Conservation (phyloP, 208 protist species). For the Trypanosoma mega region DNA sequence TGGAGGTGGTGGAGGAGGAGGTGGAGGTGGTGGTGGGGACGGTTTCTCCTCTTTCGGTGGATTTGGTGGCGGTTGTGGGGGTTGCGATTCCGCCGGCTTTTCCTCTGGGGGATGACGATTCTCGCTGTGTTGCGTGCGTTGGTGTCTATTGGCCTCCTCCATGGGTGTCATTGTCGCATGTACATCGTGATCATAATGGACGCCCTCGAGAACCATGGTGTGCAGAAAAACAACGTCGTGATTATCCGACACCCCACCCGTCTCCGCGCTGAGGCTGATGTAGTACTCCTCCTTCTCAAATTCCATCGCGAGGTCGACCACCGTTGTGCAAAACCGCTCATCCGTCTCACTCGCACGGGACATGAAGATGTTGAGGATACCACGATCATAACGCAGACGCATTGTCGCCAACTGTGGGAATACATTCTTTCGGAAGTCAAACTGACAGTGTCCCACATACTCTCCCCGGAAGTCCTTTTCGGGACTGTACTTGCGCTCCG, state of each 20-base stretch:
- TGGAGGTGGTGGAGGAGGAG: neutral
- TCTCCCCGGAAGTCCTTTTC: slow-evolving; percentile 62
- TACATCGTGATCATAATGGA: slow-evolving; percentile 67
- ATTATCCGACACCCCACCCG: slow-evolving; percentile 48
- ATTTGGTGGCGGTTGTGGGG: slow-evolving; percentile 16
- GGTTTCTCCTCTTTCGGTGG: slow-evolving; percentile 6
- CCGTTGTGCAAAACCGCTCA: slow-evolving; percentile 49
- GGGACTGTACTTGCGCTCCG: slow-evolving; percentile 31
- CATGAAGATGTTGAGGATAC: slow-evolving; percentile 41
- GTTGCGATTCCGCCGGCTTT: slow-evolving; percentile 12
- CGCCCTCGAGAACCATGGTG: slow-evolving; percentile 40
- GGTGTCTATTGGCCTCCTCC: slow-evolving; percentile 4
- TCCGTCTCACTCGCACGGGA: slow-evolving; percentile 39
- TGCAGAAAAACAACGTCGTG: slow-evolving; percentile 85
- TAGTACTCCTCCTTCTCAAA: slow-evolving; percentile 34
- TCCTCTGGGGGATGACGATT: slow-evolving; percentile 2
- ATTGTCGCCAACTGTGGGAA: slow-evolving; percentile 34
- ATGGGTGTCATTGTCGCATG: slow-evolving; percentile 5
- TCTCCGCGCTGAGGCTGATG: slow-evolving; percentile 71
- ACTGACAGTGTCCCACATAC: slow-evolving; percentile 47
- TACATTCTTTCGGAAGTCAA: slow-evolving; percentile 43
- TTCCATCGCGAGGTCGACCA: slow-evolving; percentile 36
- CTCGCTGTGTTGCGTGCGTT: slow-evolving; percentile 2
- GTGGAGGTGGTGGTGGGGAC: neutral
- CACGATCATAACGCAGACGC: slow-evolving; percentile 51